Conservation (phyloP, 2,329 filamentous ascomycete genomes). For the Fusarium nematophilum region DNA sequence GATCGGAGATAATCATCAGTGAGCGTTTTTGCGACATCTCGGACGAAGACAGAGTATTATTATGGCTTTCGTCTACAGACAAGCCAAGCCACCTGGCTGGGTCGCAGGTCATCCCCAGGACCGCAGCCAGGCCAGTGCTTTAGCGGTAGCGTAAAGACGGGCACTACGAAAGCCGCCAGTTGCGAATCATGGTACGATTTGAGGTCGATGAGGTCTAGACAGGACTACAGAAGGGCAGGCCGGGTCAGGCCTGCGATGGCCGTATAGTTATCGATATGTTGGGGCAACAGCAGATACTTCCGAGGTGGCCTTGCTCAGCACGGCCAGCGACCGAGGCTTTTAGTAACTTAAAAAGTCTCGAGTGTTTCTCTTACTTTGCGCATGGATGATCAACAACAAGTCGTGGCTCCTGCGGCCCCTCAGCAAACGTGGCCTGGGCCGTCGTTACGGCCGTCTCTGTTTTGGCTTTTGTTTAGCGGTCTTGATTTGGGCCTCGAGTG, state of each 20-base stretch:
- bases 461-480: conserved; percentile 28
- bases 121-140: conserved; percentile 30
- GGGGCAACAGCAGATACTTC: not conserved
- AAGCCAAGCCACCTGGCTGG: conserved; percentile 30
- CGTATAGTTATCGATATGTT: conserved; percentile 12
- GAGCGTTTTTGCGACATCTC: too few relatives aligned
- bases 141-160: conserved; percentile 15
- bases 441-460: conserved; percentile 24
- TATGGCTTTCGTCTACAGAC: conserved; percentile 14
- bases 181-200: conserved; percentile 32
- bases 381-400: conserved; percentile 24
- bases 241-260: conserved; percentile 3
- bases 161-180: conserved; percentile 14
- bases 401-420: conserved; percentile 33
- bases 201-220: conserved; percentile 25
- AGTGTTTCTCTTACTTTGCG: conserved; percentile 23
- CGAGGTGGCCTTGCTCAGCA: conserved; percentile 5
- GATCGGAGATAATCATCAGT: conserved; percentile 3
- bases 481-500: conserved; percentile 21
- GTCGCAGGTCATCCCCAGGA: conserved; percentile 12
- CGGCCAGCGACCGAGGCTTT: conserved; percentile 12
- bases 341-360: conserved; percentile 1
- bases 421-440: conserved; percentile 40
- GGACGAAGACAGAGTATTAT: too few relatives aligned
- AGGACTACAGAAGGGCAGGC: conserved; percentile 9